Base-by-base conservation (phyloP, 2,329 filamentous ascomycete genomes). In the Diplodia sapinea region DNA sequence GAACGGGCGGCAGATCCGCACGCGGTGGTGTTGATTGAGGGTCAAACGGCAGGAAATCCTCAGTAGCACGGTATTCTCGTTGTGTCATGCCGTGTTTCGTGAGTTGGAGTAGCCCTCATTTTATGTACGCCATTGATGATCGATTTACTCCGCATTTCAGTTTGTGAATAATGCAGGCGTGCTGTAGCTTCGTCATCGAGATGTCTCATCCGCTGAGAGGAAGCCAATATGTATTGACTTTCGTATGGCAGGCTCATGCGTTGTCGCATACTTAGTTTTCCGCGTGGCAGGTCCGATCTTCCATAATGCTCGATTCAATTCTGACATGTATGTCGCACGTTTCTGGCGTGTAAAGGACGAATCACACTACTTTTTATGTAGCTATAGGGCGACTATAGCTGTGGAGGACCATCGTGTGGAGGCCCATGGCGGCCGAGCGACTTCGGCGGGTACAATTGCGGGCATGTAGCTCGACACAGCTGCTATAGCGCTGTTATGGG, bases 51-150 rank as follows among this genome's bases (percentile, higher is more conserved):
- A 26, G 26, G 26, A 26, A 26, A 26, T 99, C 95, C 62, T 96
- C 90, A 73, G 99, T 99, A 67, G 93, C 97, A 78, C 90, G 91
- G 82, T 97, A 99, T 78, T 99, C 95, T 76, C 99, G 95, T 81
- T 95, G 90, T 0, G 95, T 95, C 88, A 99, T 94, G 71, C 93
- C 89, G 77, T 97, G 94, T 73, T 93, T 91, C 8, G 95, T 92
- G 33, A 97, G 85, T 47, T 97, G 94, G 1, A 92, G 88, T 12
- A 99, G 84, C 2, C 26, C 26, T 88, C 7, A 92, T 86, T 80
- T 98, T 98, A 70, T 93, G 91, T 5, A 94, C 93, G 49, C 94
- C 94, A 77, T 99, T 99, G 78, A 91, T 83, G 67, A 96, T 88
- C 77, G 91, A 91, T 76, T 95, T 90, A 68, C 93, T 89, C 71